Evolutionary conservation across 169 alveolate genomes (phyloP), one percentile per base, ranked within the genome.

Genomic region (Plasmodium fragile): DNA sequence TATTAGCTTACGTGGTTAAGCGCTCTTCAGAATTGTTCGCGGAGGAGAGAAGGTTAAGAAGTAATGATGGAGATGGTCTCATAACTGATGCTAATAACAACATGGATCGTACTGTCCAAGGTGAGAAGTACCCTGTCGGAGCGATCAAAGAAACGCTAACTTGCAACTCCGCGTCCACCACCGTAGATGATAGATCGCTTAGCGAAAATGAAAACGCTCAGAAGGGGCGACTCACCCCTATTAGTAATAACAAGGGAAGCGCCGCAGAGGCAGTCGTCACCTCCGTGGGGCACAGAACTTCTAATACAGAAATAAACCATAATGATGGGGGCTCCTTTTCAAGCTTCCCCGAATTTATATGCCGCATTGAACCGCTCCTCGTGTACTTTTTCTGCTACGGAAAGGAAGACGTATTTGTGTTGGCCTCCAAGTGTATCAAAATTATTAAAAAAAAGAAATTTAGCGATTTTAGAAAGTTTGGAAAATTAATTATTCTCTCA

Each of bases 331-430:
- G 32, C 30, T 3, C 70, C 25, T 32, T 13, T 83, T 71, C 81
- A 30, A 65, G 30, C 18, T 80, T 91, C 69, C 49, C 75, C n/a
- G 72, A 91, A 32, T 91, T 69, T 71, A 55, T 91, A 11, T 71
- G 39, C 22, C 16, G 45, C 80, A 52, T 91, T 69, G 94, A 91
- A 71, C 94, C 94, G 0, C 65, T 91, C 28, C 94, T 91, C n/a
- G 92, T 91, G 55, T 91, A 91, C 32, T 91, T 90, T 39, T 91
- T 28, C 45, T 91, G 94, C 71, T 79, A 91, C 82, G 94, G 94
- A 8, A 91, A 91, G 55, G 94, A 72, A 49, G 94, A 91, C 7
- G 92, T 91, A 28, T 91, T 91, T 81, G 43, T 91, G 18, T 45
- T 91, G 39, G 30, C 94, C 43, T 91, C 94, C 22, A 79, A 70